These are phyloP conservation scores for Cyclotella distinguenda DNA, from an alignment of 108 stramenopile species.

Conservation along the genomic window DNA sequence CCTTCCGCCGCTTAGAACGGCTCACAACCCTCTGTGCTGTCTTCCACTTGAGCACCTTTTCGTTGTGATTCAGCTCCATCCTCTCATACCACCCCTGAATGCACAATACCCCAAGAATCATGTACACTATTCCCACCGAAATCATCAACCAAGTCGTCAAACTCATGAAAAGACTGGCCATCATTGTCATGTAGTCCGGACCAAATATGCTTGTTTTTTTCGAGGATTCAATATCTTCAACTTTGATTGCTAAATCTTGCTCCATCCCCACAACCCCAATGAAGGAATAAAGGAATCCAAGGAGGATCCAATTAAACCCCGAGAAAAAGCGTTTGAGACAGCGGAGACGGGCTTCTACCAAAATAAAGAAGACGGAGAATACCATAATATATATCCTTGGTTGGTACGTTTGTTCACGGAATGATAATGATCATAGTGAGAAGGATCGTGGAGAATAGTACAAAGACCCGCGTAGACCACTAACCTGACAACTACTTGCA, in stretches of 20 bases:
- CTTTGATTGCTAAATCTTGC: slow-evolving; percentile 61
- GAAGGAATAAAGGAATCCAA: slow-evolving; percentile 82
- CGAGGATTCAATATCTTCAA: slow-evolving; percentile 44
- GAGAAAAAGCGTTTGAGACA: slow-evolving; percentile 50
- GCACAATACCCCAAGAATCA: slow-evolving; percentile 34
- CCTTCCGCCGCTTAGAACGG: slow-evolving; percentile 25
- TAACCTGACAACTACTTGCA: slow-evolving; percentile 35
- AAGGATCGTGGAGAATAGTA: background rate
- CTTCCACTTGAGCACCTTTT: slow-evolving; percentile 43
- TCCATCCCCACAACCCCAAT: slow-evolving; percentile 76
- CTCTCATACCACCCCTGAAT: slow-evolving; percentile 38
- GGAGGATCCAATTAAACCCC: slow-evolving; percentile 41
- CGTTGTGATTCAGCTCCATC: slow-evolving; percentile 29
- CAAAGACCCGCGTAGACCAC: background rate
- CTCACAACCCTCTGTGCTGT: slow-evolving; percentile 26
- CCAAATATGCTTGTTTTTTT: slow-evolving; percentile 35
- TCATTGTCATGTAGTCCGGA: slow-evolving; percentile 33
- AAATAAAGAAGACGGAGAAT: slow-evolving; percentile 47
- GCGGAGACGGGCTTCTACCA: slow-evolving; percentile 55
- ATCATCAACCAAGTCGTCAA: slow-evolving; percentile 49
- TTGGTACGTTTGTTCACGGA: too few species aligned
- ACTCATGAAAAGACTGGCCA: slow-evolving; percentile 30
- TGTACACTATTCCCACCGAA: slow-evolving; percentile 36
- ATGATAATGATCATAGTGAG: too few species aligned
- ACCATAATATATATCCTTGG: slow-evolving; percentile 66